phyloP scores from a whole-genome alignment of 2,329 filamentous ascomycete genomes.

The Diaporthe australafricana region DNA sequence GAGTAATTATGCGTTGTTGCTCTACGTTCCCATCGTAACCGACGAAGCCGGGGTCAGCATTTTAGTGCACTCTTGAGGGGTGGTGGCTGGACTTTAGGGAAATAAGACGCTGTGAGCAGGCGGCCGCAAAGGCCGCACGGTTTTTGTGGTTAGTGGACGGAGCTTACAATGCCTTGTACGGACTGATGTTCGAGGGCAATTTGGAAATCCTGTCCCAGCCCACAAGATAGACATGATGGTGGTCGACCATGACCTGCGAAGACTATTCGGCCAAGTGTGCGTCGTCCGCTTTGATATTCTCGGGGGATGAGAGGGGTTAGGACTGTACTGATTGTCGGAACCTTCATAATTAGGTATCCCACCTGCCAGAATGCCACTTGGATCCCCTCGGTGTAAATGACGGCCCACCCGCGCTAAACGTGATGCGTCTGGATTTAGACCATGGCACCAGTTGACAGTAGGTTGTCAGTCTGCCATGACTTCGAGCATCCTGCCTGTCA shows the following conservation, averaged over 20 bases:
- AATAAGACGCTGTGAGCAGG: not conserved
- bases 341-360: too few relatives aligned
- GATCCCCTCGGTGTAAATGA: too few relatives aligned
- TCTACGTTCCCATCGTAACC: too few relatives aligned
- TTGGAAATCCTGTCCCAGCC: not conserved
- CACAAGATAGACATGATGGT: not conserved
- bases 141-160: not conserved
- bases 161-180: not conserved
- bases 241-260: too few relatives aligned
- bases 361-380: not conserved
- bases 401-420: not conserved
- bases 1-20: too few relatives aligned
- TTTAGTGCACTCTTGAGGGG: not conserved
- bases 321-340: too few relatives aligned
- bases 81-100: not conserved
- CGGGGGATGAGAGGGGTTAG: too few relatives aligned
- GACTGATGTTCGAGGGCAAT: not conserved
- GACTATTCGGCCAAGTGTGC: too few relatives aligned
- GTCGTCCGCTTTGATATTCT: too few relatives aligned
- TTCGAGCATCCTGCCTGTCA: not conserved
- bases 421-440: not conserved
- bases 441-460: not conserved
- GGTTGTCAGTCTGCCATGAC: not conserved
- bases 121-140: not conserved
- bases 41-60: not conserved